phyloP scores from a whole-genome alignment of 345 rosid genomes.

The Hibiscus trionum region DNA sequence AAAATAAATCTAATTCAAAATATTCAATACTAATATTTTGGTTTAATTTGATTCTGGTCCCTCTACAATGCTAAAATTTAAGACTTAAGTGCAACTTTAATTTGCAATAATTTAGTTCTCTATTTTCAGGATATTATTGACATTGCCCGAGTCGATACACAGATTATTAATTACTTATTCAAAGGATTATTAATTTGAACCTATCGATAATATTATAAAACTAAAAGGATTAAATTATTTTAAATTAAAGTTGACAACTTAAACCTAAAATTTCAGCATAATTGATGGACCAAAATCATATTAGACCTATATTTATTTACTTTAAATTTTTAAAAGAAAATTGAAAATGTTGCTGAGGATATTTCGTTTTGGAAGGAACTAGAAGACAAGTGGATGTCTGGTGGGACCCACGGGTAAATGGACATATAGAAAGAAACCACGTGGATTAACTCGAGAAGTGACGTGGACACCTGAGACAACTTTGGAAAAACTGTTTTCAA shows the following conservation, averaged over 20 bases:
- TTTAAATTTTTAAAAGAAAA: neutral
- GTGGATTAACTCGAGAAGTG: neutral
- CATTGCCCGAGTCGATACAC: too few relatives aligned
- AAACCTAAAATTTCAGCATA: neutral
- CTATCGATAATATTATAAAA: neutral
- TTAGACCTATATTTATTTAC: neutral
- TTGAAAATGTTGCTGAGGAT: slow-evolving; percentile 1
- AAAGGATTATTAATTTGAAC: neutral
- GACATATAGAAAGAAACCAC: neutral
- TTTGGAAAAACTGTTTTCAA: neutral
- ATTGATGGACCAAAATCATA: neutral
- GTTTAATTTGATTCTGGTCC: too few relatives aligned
- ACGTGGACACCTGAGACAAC: neutral
- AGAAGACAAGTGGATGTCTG: neutral
- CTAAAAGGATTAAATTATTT: neutral
- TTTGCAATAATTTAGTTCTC: too few relatives aligned
- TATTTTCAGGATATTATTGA: too few relatives aligned
- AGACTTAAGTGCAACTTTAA: too few relatives aligned
- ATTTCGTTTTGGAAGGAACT: neutral
- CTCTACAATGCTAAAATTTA: too few relatives aligned
- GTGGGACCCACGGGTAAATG: neutral
- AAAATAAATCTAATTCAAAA: neutral
- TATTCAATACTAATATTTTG: too few relatives aligned
- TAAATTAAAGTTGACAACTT: neutral
- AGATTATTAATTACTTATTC: too few relatives aligned